These are phyloP conservation scores for Phytopythium sindhum DNA, from an alignment of 352 stramenopile species.

Conservation along the genomic window DNA sequence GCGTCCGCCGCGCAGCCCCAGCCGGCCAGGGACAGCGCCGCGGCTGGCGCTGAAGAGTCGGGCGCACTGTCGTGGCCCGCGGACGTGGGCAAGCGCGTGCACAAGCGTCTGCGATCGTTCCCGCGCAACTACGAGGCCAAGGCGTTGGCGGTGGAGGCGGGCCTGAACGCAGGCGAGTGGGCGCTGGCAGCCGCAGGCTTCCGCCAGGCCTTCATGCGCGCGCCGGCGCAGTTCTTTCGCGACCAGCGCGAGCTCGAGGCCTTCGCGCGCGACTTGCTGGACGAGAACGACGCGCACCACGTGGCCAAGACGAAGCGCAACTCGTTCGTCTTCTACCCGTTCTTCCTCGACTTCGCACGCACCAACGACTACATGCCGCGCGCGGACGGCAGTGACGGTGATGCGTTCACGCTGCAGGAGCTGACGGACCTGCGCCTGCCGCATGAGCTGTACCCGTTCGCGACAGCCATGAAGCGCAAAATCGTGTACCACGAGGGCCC, in stretches of 20 bases:
- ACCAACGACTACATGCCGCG: slow-evolving; percentile 25
- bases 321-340: slow-evolving; percentile 75
- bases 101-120: slow-evolving; percentile 51
- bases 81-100: slow-evolving; percentile 34
- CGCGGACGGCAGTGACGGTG: slow-evolving; percentile 28
- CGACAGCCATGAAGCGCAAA: slow-evolving; percentile 69
- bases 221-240: slow-evolving; percentile 52
- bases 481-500: slow-evolving; percentile 93
- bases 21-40: background rate
- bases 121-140: slow-evolving; percentile 71
- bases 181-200: slow-evolving; percentile 50
- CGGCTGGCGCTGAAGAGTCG: no score
- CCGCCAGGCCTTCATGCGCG: slow-evolving; percentile 53
- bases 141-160: slow-evolving; percentile 58
- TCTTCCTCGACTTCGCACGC: slow-evolving; percentile 65
- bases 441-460: slow-evolving; percentile 82
- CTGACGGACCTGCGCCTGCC: slow-evolving; percentile 73
- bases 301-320: slow-evolving; percentile 25
- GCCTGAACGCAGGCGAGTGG: slow-evolving; percentile 66
- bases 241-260: slow-evolving; percentile 51
- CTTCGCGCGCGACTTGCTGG: slow-evolving; percentile 46
- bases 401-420: slow-evolving; percentile 53
- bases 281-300: slow-evolving; percentile 21
- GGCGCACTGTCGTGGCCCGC: slow-evolving; percentile 24
- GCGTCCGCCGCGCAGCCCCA: background rate